Percentiles rank a stretch among this genome's conserved stretches.
Conservation (phyloP, 805 yeast species). For the Starmerella asiatica region DNA sequence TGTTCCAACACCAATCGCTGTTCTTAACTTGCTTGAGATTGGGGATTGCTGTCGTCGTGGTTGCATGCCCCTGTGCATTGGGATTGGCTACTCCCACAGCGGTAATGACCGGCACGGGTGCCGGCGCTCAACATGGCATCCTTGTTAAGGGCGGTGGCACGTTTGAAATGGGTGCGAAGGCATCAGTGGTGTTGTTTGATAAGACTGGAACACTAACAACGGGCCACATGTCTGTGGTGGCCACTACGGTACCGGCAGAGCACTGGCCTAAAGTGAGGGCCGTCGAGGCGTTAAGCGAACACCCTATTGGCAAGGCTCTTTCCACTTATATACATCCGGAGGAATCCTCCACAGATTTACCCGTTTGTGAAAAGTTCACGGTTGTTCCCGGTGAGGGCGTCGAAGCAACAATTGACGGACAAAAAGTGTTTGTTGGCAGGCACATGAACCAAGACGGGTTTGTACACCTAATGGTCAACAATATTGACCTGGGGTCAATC, state of each 20-base stretch:
- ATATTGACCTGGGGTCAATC: constrained; percentile 46
- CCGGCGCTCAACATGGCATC: constrained; percentile 82
- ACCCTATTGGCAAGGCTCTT: constrained; percentile 74
- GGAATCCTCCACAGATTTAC: background rate
- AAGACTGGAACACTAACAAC: constrained; percentile 92
- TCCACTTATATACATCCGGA: constrained; percentile 15
- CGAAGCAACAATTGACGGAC: constrained; percentile 5
- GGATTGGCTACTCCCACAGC: constrained; percentile 98
- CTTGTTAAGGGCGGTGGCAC: constrained; percentile 87
- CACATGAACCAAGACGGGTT: constrained; percentile 31
- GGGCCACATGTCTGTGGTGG: constrained; percentile 52
- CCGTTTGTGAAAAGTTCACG: background rate
- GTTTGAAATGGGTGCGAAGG: constrained; percentile 54
- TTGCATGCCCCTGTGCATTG: constrained; percentile 96
- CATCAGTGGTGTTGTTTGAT: constrained; percentile 67
- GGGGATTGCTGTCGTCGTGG: constrained; percentile 84
- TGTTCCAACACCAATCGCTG: constrained; percentile 42
- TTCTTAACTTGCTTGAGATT: constrained; percentile 59
- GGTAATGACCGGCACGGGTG: constrained; percentile 97
- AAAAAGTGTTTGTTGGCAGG: constrained; percentile 38
- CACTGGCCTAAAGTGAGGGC: constrained; percentile 46
- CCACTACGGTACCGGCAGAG: constrained; percentile 17
- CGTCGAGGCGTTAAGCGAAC: constrained; percentile 63
- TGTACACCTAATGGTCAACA: constrained; percentile 47
- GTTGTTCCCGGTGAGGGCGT: constrained; percentile 14